Evolutionary conservation across 2,329 filamentous ascomycete genomes (phyloP).

Genomic region (Fusarium nygamai): DNA sequence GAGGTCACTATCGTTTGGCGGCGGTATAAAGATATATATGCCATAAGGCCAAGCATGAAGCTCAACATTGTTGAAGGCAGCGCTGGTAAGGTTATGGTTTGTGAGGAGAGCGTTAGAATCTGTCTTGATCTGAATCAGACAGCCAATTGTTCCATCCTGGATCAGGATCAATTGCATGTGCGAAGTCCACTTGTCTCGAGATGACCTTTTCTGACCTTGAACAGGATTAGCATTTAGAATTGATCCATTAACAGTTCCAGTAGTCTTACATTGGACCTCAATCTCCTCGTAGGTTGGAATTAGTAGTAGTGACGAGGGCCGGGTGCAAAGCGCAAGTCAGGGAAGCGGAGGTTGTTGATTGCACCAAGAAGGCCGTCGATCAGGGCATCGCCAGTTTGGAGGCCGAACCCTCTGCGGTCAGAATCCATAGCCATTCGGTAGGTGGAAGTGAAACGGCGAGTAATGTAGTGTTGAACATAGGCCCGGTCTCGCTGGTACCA

Average conservation of each 20-base stretch:
- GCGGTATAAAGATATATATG: not conserved
- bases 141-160: not conserved
- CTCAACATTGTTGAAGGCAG: no score
- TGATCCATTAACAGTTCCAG: not conserved
- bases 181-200: not conserved
- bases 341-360: not conserved
- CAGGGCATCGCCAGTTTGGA: not conserved
- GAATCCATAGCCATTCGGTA: not conserved
- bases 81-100: not conserved
- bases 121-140: not conserved
- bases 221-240: not conserved
- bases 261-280: not conserved
- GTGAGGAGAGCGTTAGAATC: not conserved
- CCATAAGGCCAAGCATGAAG: not conserved
- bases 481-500: not conserved
- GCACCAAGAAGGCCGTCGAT: not conserved
- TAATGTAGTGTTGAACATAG: not conserved
- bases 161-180: not conserved
- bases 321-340: not conserved
- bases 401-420: not conserved
- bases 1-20: not conserved
- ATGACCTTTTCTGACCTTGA: not conserved
- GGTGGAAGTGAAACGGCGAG: not conserved
- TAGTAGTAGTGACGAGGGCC: not conserved
- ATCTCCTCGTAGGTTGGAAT: no score